Evolutionary conservation across 345 rosid genomes (phyloP).

Genomic region (Cardamine occulta): DNA sequence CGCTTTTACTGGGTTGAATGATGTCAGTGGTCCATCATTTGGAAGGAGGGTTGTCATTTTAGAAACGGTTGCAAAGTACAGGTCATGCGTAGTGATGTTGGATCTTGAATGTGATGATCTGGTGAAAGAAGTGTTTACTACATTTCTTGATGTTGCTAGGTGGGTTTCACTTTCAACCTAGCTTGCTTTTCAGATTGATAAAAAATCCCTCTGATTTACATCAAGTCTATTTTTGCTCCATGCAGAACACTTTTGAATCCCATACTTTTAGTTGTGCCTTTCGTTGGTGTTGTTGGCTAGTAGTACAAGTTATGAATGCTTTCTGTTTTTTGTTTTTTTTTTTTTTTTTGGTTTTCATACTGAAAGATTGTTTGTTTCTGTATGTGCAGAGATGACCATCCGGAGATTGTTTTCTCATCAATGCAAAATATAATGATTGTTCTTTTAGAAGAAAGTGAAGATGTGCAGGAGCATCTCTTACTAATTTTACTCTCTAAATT

Average conservation of each 20-base stretch:
- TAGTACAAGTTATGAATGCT: conserved; percentile 11
- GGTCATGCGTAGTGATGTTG: conserved; percentile 97
- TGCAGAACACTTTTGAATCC: neutral
- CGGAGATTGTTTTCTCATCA: conserved; percentile 78
- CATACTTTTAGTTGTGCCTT: neutral
- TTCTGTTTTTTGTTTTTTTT: conserved; percentile 6
- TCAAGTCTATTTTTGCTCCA: conserved; percentile 6
- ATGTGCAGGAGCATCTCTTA: conserved; percentile 77
- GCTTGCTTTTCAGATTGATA: conserved; percentile 9
- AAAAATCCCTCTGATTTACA: neutral
- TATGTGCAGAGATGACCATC: conserved; percentile 89
- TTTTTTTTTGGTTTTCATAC: neutral
- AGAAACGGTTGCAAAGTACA: conserved; percentile 92
- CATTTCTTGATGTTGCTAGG: conserved; percentile 92
- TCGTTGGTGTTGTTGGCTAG: conserved; percentile 1
- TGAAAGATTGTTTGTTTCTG: conserved; percentile 22
- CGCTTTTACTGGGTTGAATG: conserved; percentile 82
- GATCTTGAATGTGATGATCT: conserved; percentile 97
- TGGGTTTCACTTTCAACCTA: conserved; percentile 46
- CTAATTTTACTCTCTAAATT: conserved; percentile 68
- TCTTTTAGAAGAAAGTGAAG: conserved; percentile 95
- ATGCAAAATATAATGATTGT: conserved; percentile 90
- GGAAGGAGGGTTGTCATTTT: conserved; percentile 90
- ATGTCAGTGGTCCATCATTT: conserved; percentile 83
- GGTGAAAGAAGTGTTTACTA: conserved; percentile 86